These are phyloP conservation scores for Aspergillus indologenus DNA, from an alignment of 495 filamentous ascomycete species.

Conservation along the genomic window DNA sequence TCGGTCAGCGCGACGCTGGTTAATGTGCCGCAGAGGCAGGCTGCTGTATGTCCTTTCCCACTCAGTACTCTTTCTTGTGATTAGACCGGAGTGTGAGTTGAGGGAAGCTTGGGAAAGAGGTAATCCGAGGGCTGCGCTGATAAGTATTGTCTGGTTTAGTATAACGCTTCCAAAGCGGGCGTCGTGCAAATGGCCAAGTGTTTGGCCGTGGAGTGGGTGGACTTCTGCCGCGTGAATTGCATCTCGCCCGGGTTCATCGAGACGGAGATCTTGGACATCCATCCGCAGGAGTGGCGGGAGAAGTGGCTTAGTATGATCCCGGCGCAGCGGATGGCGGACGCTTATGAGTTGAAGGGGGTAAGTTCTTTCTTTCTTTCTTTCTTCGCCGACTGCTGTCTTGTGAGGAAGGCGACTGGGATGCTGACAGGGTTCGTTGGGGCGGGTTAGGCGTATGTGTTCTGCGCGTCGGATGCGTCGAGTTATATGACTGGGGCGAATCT, in stretches of 20 bases:
- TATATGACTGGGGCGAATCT: slow-evolving; percentile 35
- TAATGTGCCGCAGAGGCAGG: slow-evolving; percentile 47
- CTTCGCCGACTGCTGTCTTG: not conserved
- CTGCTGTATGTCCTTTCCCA: slow-evolving; percentile 21
- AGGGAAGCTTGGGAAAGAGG: no score
- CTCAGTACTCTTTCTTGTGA: not conserved
- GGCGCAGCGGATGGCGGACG: slow-evolving; percentile 24
- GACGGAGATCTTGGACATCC: slow-evolving; percentile 30
- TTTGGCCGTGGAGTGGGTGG: slow-evolving; percentile 34
- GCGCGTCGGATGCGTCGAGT: slow-evolving; percentile 31
- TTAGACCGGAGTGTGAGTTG: no score
- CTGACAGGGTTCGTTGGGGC: not conserved
- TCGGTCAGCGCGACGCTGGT: slow-evolving; percentile 43
- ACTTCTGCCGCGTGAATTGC: slow-evolving; percentile 39
- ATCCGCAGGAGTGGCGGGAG: slow-evolving; percentile 20
- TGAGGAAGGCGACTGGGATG: not conserved
- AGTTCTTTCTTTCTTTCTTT: slow-evolving; percentile 9
- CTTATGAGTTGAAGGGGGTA: slow-evolving; percentile 31
- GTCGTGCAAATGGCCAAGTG: slow-evolving; percentile 31
- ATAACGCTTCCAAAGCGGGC: slow-evolving; percentile 37
- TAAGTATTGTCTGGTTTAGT: slow-evolving; percentile 15
- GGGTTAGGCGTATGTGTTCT: slow-evolving; percentile 26
- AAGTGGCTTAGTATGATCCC: slow-evolving; percentile 31
- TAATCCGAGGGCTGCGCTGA: not conserved
- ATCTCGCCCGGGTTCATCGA: slow-evolving; percentile 44